Percentiles rank a stretch among this genome's conserved stretches.
Conservation (phyloP, 371 early-diverging fungal species). For the Batrachochytrium dendrobatidis region DNA sequence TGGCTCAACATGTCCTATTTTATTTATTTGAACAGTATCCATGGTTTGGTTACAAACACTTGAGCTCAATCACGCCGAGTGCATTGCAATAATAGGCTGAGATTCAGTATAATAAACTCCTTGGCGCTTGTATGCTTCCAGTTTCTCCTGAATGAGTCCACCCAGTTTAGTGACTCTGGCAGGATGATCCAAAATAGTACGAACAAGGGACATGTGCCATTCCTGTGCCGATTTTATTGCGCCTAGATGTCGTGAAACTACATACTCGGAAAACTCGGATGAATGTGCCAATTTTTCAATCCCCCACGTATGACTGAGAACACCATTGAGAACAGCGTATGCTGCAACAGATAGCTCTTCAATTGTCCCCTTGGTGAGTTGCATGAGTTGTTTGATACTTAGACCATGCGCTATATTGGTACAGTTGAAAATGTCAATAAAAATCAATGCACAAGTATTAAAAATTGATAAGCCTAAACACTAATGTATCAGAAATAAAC, state of each 20-base stretch:
- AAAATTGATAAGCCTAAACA: too few species aligned
- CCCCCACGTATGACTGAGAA: constrained; percentile 10
- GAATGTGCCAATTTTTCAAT: not conserved
- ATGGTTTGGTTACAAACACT: too few species aligned
- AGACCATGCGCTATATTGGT: not conserved
- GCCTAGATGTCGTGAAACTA: constrained; percentile 6
- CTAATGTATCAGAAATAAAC: too few species aligned
- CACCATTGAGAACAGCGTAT: constrained; percentile 12
- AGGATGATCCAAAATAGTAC: not conserved
- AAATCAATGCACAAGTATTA: too few species aligned
- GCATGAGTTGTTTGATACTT: not conserved
- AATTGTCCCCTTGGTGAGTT: constrained; percentile 1
- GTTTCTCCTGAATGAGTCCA: not conserved
- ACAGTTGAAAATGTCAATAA: too few species aligned
- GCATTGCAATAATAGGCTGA: not conserved
- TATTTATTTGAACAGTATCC: too few species aligned
- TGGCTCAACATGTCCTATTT: too few species aligned
- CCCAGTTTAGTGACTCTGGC: not conserved
- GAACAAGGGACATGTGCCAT: constrained; percentile 9
- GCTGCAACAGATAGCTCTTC: constrained; percentile 13
- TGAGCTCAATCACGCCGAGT: not conserved
- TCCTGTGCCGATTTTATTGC: not conserved
- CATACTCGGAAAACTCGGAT: not conserved
- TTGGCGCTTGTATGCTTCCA: not conserved
- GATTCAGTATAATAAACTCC: not conserved